Conservation (phyloP, 2,329 filamentous ascomycete species). For the Xylaria multiplex region DNA sequence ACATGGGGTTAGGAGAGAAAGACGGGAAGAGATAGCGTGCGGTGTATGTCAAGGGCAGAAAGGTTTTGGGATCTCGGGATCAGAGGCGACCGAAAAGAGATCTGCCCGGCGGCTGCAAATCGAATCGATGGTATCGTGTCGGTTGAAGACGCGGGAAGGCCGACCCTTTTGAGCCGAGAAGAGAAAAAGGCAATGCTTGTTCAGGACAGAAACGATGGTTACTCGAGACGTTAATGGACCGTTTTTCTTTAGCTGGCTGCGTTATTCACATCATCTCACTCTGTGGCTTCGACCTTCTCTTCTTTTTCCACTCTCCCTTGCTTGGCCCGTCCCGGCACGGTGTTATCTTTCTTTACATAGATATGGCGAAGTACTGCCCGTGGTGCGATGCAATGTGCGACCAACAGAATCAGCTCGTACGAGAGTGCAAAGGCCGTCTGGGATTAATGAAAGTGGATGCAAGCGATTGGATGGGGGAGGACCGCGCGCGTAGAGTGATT, state of each 20-base stretch:
- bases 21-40: no score
- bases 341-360: constrained; percentile 19
- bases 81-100: constrained; percentile 9
- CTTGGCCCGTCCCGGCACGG: constrained; percentile 16
- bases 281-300: constrained; percentile 5
- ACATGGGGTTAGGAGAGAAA: not conserved
- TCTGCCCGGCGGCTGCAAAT: not conserved
- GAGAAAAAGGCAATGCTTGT: not conserved
- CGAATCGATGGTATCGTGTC: not conserved
- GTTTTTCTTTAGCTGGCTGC: constrained; percentile 15
- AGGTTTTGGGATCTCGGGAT: constrained; percentile 6
- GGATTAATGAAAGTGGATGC: constrained; percentile 31
- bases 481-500: constrained; percentile 35
- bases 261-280: constrained; percentile 13
- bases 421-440: constrained; percentile 32
- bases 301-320: not conserved
- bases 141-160: not conserved
- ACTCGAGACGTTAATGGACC: constrained; percentile 15
- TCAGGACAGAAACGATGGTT: not conserved
- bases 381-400: constrained; percentile 32
- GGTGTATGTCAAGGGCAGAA: constrained; percentile 3
- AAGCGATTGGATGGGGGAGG: constrained; percentile 35
- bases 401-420: constrained; percentile 32
- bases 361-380: constrained; percentile 18
- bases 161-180: constrained; percentile 6